Base-by-base conservation (phyloP, 116 monocot genomes). In the Zostera marina region DNA sequence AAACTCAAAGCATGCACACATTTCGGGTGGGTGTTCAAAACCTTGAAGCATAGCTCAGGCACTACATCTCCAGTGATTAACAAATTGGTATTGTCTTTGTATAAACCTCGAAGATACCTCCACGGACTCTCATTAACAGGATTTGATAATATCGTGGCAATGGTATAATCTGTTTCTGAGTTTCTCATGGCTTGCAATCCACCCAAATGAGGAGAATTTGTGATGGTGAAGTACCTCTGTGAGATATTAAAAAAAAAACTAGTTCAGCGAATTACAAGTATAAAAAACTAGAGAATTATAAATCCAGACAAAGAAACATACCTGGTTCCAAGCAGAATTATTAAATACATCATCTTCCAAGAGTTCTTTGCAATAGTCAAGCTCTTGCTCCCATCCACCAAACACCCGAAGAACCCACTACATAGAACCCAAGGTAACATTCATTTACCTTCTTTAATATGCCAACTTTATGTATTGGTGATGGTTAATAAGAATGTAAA, bases 241-340 rank as follows among this genome's bases (percentile, higher is more conserved):
- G 40, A 14, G 46, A 69, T 59, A 42, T 16, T 16, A 56, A 14
- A 11, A 13, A 55, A 25, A 55, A 58, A 44, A 22, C 41, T 52
- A 26, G 60, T 44, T 15, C 38, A 41, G n/a, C n/a, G n/a, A n/a
- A 51, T 21, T 26, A 58, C 16, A 60, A 40, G 17, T 39, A 54
- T 8, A 16, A n/a, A 2, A 16, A 14, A n/a, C 23, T 39, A 20
- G 51, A 51, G 16, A 19, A 51, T 46, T 23, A 54, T 6, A 53
- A 54, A 54, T 40, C 1, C 8, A 38, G 19, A 15, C 21, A 23
- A 15, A 53, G 43, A 52, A 38, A 20, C 19, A 42, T 64, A 98
- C 98, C 98, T 98, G 90, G 75, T 98, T 98, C 98, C 98, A 98
- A 42, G 89, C 98, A 53, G 98, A 98, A 68, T 98, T 96, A 60